Percentiles rank a stretch among this genome's conserved stretches.
Conservation (phyloP, 2,329 filamentous ascomycete genomes). For the Exserohilum rostratum region DNA sequence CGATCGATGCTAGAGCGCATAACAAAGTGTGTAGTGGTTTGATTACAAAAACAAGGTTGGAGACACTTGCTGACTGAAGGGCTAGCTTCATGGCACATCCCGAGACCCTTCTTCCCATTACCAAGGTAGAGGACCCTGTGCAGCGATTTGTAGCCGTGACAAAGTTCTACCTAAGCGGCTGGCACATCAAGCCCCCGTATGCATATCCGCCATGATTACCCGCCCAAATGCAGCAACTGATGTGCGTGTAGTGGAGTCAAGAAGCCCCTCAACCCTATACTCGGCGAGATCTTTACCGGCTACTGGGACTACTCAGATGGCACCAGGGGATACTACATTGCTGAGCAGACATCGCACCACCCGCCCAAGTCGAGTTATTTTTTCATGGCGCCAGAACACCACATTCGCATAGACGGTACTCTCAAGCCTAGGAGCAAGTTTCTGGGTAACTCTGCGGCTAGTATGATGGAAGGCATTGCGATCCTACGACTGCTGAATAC, state of each 20-base stretch:
- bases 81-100: constrained; percentile 98
- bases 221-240: constrained; percentile 31
- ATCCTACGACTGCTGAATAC: constrained; percentile 83
- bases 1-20: constrained; percentile 98
- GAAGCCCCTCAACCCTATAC: constrained; percentile 94
- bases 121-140: constrained; percentile 84
- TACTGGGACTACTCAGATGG: constrained; percentile 91
- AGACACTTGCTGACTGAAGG: constrained; percentile 22
- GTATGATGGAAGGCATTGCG: constrained; percentile 96
- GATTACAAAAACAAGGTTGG: too few species aligned
- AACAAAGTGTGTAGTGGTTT: constrained; percentile 79
- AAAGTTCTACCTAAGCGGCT: constrained; percentile 97
- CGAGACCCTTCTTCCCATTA: constrained; percentile 88
- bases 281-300: constrained; percentile 92
- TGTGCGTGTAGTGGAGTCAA: constrained; percentile 78
- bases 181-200: constrained; percentile 97
- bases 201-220: constrained; percentile 44
- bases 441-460: constrained; percentile 94
- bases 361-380: constrained; percentile 99
- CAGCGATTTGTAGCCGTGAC: constrained; percentile 92
- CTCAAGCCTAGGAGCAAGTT: constrained; percentile 95
- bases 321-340: constrained; percentile 91
- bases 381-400: constrained; percentile 92
- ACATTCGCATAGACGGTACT: constrained; percentile 94
- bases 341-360: constrained; percentile 97